A percentile compares a stretch with the other conserved stretches of the same genome.
These are phyloP conservation scores for Aspergillus sp. DNA, from an alignment of 2,329 filamentous ascomycete genomes.

Conservation along the genomic window DNA sequence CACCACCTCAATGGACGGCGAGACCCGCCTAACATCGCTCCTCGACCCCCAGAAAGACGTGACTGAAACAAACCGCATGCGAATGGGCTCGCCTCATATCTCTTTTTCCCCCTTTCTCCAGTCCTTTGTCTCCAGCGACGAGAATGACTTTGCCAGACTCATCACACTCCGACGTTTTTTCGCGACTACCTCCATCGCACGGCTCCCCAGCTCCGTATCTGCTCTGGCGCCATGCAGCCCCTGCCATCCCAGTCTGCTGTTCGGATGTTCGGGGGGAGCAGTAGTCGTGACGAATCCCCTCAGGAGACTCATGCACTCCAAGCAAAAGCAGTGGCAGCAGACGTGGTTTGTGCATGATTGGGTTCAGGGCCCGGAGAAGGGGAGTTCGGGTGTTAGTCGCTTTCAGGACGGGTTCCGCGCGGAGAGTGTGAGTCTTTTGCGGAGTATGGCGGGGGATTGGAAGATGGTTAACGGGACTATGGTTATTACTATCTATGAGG, in stretches of 20 bases:
- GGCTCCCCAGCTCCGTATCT: constrained; percentile 34
- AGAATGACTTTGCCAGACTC: constrained; percentile 46
- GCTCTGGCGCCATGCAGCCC: constrained; percentile 28
- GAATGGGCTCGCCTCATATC: constrained; percentile 44
- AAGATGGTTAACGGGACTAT: constrained; percentile 26
- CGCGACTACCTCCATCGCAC: constrained; percentile 43
- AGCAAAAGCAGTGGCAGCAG: constrained; percentile 47
- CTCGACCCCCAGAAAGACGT: constrained; percentile 41
- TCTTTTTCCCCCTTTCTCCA: constrained; percentile 52
- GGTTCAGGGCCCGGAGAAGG: constrained; percentile 24
- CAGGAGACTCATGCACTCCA: constrained; percentile 44
- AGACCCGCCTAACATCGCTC: constrained; percentile 50
- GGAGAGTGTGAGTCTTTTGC: constrained; percentile 28
- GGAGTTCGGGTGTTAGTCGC: constrained; percentile 31
- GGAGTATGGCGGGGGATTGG: constrained; percentile 24
- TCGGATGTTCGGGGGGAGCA: constrained; percentile 47
- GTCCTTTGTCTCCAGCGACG: constrained; percentile 49
- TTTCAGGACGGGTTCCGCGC: constrained; percentile 41
- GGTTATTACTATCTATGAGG: constrained; percentile 50
- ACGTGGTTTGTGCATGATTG: constrained; percentile 55
- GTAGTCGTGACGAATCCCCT: constrained; percentile 48
- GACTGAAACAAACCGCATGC: constrained; percentile 41
- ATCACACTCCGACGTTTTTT: constrained; percentile 49
- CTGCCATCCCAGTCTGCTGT: constrained; percentile 49
- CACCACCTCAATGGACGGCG: constrained; percentile 50